These are phyloP conservation scores for Xerocomellus chrysenteron DNA, from an alignment of 768 basidiomycete genomes.

Conservation along the genomic window DNA sequence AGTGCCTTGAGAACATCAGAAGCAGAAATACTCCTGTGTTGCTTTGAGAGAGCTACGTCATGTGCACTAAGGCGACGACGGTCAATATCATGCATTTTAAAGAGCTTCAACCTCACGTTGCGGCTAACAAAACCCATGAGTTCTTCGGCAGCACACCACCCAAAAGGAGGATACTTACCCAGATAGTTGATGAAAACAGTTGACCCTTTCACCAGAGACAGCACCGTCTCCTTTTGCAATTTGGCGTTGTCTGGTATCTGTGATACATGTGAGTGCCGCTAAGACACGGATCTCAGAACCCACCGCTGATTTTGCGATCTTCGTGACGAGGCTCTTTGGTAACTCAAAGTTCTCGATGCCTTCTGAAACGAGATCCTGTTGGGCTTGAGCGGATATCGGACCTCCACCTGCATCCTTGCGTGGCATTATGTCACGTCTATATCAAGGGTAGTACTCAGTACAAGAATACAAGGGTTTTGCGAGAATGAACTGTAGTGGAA, in stretches of 20 bases:
- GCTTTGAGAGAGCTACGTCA: constrained; percentile 79
- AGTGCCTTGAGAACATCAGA: constrained; percentile 88
- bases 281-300: constrained; percentile 25
- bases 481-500: background rate
- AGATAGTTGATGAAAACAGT: constrained; percentile 96
- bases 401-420: constrained; percentile 61
- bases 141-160: background rate
- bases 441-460: background rate
- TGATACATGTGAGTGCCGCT: background rate
- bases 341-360: constrained; percentile 90
- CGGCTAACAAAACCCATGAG: constrained; percentile 33
- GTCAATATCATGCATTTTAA: constrained; percentile 5
- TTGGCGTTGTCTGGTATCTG: constrained; percentile 86
- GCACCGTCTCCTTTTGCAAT: constrained; percentile 84
- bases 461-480: no score
- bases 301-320: constrained; percentile 83
- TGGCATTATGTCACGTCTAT: constrained; percentile 48
- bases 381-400: constrained; percentile 66
- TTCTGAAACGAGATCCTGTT: constrained; percentile 77
- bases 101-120: constrained; percentile 38
- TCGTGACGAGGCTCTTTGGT: constrained; percentile 78
- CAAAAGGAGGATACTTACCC: constrained; percentile 44
- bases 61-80: constrained; percentile 58
- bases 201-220: constrained; percentile 83
- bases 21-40: constrained; percentile 86